phyloP scores from a whole-genome alignment of 441 rosid species.

The Aquilaria agallochum region DNA sequence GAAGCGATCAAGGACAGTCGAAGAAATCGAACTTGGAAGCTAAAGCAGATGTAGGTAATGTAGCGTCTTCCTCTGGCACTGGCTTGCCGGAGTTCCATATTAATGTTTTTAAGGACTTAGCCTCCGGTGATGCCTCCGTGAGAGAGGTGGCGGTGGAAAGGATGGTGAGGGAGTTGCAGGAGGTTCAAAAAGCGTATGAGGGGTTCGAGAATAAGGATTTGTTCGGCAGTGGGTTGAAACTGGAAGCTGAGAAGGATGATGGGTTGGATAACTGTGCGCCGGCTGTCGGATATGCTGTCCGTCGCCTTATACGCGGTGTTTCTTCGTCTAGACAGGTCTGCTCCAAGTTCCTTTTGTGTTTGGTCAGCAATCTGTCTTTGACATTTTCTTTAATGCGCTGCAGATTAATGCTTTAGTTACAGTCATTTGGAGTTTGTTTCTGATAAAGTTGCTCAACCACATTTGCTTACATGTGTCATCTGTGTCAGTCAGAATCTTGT shows the following conservation, averaged over 20 bases:
- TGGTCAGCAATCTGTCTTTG: not conserved
- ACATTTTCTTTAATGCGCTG: not conserved
- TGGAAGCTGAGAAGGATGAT: constrained; percentile 88
- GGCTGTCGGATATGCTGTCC: constrained; percentile 75
- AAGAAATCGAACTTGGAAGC: constrained; percentile 17
- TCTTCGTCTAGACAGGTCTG: constrained; percentile 94
- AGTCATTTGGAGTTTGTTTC: not conserved
- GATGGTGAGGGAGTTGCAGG: constrained; percentile 57
- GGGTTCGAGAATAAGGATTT: constrained; percentile 41
- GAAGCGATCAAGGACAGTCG: constrained; percentile 21
- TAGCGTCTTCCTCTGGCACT: constrained; percentile 27
- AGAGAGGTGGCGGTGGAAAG: constrained; percentile 68
- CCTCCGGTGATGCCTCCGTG: constrained; percentile 45
- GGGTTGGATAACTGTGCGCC: constrained; percentile 87
- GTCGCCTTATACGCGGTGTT: constrained; percentile 89
- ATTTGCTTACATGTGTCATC: not conserved
- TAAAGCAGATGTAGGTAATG: constrained; percentile 18
- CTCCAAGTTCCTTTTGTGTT: not conserved
- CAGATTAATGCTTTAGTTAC: not conserved
- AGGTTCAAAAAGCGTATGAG: constrained; percentile 73
- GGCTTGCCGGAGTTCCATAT: constrained; percentile 66
- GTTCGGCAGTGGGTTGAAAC: constrained; percentile 50
- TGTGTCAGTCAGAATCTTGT: not conserved
- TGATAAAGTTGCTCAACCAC: not conserved
- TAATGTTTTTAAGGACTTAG: constrained; percentile 69